Evolutionary conservation across 805 yeast species (phyloP), one percentile per base, ranked within the genome.

Genomic region (Debaryomyces hansenii): DNA sequence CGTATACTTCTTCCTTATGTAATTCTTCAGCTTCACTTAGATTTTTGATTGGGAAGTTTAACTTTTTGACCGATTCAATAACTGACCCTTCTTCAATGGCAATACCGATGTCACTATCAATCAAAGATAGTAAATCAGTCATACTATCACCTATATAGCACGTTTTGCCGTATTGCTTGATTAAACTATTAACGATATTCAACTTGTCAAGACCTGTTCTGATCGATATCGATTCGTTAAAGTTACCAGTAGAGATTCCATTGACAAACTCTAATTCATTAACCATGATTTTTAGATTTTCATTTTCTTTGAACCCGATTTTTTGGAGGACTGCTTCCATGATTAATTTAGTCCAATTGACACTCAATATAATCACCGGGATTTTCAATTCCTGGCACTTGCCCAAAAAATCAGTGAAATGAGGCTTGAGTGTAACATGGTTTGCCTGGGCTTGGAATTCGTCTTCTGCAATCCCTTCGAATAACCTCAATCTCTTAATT

Each of bases 111-210:
- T 74, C 74, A 1, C 79, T 76, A 32, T 67, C 69, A 10, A 78
- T 47, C 59, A 83, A 62, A 0, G 82, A 70, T 31, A 80, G 57
- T 3, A 80, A 62, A 63, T 84, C 90, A 0, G 87, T 82, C 0
- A 77, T 56, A 46, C 87, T 80, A 53, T 84, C 90, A 1, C 90
- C 90, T 12, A 83, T 65, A 54, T 83, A 84, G 18, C 72, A 59
- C 1, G 72, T 41, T 0, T 54, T 52, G 15, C 53, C 59, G 14
- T 51, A 32, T 11, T 46, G 18, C 35, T 45, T 6, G 4, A 44
- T 40, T 8, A 65, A 41, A 4, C 38, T 21, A 5, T 52, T 36
- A 0, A 66, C 49, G 16, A 54, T 28, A 1, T 50, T 49, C 16
- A 69, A 59, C 55, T 83, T 84, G 57, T 83, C 87, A 5, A 58